phyloP scores from a whole-genome alignment of 768 basidiomycete genomes.

The Cystobasidium onofrii region DNA sequence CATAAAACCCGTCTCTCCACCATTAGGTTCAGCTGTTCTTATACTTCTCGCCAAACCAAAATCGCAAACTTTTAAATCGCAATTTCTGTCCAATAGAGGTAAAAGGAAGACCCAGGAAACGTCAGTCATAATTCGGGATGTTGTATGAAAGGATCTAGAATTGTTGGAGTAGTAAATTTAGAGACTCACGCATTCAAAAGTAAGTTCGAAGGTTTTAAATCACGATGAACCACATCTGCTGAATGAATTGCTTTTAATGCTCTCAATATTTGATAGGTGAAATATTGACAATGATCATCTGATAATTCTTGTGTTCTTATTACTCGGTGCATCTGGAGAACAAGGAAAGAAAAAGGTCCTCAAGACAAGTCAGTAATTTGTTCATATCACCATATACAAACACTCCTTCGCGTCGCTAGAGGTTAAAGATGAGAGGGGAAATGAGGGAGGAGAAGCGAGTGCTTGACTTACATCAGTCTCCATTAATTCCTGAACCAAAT shows the following conservation, averaged over 20 bases:
- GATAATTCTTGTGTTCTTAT: constrained; percentile 87
- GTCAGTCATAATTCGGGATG: too few relatives aligned
- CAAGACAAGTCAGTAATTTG: too few relatives aligned
- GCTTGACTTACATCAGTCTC: constrained; percentile 79
- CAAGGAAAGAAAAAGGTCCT: too few relatives aligned
- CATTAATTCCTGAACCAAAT: constrained; percentile 53
- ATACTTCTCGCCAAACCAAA: constrained; percentile 67
- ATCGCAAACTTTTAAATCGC: constrained; percentile 49
- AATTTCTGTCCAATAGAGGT: constrained; percentile 10
- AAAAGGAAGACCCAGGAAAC: too few relatives aligned
- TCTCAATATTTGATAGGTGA: constrained; percentile 91
- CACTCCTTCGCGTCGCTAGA: too few relatives aligned
- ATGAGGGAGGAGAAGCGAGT: neutral
- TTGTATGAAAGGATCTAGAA: too few relatives aligned
- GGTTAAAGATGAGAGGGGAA: too few relatives aligned
- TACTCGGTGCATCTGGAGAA: constrained; percentile 76
- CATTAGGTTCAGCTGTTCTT: constrained; percentile 44
- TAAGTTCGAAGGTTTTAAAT: constrained; percentile 92
- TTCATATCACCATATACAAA: too few relatives aligned
- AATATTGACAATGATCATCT: constrained; percentile 70
- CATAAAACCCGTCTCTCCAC: constrained; percentile 46
- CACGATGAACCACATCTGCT: constrained; percentile 67
- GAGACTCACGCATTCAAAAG: constrained; percentile 70
- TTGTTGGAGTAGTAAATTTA: constrained; percentile 30
- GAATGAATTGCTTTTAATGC: constrained; percentile 91